Percentiles rank a stretch among this genome's conserved stretches.
phyloP scores from a whole-genome alignment of 139 green algal genomes.

The Asterochloris erici region DNA sequence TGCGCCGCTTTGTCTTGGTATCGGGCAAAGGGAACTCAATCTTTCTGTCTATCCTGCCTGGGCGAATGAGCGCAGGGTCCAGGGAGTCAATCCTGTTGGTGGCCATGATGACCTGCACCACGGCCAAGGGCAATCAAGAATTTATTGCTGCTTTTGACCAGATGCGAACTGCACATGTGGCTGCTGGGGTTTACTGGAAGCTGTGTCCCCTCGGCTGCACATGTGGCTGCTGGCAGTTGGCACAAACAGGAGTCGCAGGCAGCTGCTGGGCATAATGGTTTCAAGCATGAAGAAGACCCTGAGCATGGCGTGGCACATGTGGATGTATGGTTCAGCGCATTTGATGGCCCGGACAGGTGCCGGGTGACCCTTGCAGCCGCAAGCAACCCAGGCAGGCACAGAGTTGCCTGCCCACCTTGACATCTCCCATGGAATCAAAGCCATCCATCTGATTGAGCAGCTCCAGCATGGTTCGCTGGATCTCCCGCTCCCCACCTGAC shows the following conservation, averaged over 20 bases:
- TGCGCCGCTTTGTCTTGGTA: slow-evolving; percentile 97
- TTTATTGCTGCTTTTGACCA: too few relatives aligned
- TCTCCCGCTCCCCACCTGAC: slow-evolving; percentile 93
- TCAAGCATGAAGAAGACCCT: neutral
- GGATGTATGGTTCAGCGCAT: neutral
- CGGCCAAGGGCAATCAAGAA: too few relatives aligned
- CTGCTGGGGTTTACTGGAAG: too few relatives aligned
- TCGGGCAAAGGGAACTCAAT: slow-evolving; percentile 99
- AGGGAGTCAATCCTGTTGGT: slow-evolving; percentile 98
- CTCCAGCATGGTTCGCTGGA: slow-evolving; percentile 98
- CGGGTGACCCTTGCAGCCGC: neutral
- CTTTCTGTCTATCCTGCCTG: slow-evolving; percentile 91
- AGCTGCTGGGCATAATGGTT: neutral
- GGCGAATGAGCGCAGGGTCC: slow-evolving; percentile 95
- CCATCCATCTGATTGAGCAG: slow-evolving; percentile 98
- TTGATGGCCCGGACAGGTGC: neutral
- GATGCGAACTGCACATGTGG: too few relatives aligned
- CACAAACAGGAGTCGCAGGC: neutral
- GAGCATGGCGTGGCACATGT: neutral
- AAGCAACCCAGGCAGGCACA: neutral
- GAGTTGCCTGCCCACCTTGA: slow-evolving; percentile 74
- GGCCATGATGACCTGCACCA: slow-evolving; percentile 92
- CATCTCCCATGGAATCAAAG: slow-evolving; percentile 91
- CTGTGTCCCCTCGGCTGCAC: too few relatives aligned
- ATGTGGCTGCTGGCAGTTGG: too few relatives aligned